Evolutionary conservation across 75 land plant genomes (phyloP).

Genomic region (Adiantum capillusveneris): DNA sequence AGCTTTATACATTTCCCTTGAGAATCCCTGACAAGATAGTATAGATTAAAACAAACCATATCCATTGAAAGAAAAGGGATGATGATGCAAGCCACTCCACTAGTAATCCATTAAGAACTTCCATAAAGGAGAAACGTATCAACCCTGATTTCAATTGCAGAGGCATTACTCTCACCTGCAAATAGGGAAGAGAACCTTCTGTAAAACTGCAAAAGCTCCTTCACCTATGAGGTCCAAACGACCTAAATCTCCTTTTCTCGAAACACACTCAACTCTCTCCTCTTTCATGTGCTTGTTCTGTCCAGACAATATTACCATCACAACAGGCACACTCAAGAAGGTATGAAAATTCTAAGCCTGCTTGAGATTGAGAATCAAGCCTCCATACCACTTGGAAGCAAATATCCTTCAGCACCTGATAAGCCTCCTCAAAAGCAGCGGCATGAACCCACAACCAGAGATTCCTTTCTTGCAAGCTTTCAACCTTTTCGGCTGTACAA

Average conservation of each 20-base stretch:
- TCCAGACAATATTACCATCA: no score
- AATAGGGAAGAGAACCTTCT: slow-evolving; percentile 49
- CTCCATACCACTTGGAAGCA: slow-evolving; percentile 43
- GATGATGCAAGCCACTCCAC: no score
- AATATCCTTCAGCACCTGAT: slow-evolving; percentile 40
- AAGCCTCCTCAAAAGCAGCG: slow-evolving; percentile 65
- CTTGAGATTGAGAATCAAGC: not conserved
- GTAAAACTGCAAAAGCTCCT: slow-evolving; percentile 43
- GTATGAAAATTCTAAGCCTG: no score
- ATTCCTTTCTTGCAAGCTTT: slow-evolving; percentile 17
- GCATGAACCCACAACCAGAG: slow-evolving; percentile 86
- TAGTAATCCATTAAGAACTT: no score
- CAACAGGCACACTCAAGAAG: no score
- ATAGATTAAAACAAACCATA: no score
- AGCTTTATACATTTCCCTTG: no score
- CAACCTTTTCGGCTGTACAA: not conserved
- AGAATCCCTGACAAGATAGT: no score
- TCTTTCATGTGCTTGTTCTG: slow-evolving; percentile 23
- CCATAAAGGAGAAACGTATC: no score
- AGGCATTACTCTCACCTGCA: slow-evolving; percentile 28
- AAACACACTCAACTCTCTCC: slow-evolving; percentile 34
- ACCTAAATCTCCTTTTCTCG: slow-evolving; percentile 59
- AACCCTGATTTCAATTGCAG: not conserved
- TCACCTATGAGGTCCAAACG: slow-evolving; percentile 61
- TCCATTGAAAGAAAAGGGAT: no score